Evolutionary conservation across 2,329 filamentous ascomycete species (phyloP).

Genomic region (Penicillium sp.): DNA sequence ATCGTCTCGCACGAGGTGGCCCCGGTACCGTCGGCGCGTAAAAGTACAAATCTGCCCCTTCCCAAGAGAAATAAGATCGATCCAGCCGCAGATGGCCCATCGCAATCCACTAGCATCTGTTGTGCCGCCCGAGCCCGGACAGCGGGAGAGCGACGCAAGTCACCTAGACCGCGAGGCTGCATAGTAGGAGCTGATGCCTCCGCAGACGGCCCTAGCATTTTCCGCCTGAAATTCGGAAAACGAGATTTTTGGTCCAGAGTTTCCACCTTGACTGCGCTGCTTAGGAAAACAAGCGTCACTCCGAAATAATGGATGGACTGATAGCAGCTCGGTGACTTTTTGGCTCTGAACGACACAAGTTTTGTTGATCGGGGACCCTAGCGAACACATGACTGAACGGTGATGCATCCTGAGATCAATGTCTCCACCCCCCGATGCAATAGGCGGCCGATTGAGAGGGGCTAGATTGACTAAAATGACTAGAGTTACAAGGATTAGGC

Average conservation of each 20-base stretch:
- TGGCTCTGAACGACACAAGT: background rate
- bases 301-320: background rate
- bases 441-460: background rate
- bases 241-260: background rate
- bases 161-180: background rate
- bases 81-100: background rate
- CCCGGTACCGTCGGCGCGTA: background rate
- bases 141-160: background rate
- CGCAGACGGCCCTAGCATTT: too few relatives aligned
- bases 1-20: background rate
- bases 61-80: background rate
- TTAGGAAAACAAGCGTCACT: too few relatives aligned
- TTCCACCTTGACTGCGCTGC: too few relatives aligned
- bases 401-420: background rate
- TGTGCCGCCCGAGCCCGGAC: background rate
- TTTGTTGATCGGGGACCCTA: background rate
- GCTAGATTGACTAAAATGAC: background rate
- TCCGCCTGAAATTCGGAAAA: background rate
- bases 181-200: background rate
- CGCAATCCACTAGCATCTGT: background rate
- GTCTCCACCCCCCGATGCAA: background rate
- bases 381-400: slow-evolving; percentile 2
- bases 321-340: background rate
- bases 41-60: background rate
- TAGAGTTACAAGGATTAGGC: background rate